Conservation (phyloP, 2,329 filamentous ascomycete genomes). For the Fusarium decemcellulare region DNA sequence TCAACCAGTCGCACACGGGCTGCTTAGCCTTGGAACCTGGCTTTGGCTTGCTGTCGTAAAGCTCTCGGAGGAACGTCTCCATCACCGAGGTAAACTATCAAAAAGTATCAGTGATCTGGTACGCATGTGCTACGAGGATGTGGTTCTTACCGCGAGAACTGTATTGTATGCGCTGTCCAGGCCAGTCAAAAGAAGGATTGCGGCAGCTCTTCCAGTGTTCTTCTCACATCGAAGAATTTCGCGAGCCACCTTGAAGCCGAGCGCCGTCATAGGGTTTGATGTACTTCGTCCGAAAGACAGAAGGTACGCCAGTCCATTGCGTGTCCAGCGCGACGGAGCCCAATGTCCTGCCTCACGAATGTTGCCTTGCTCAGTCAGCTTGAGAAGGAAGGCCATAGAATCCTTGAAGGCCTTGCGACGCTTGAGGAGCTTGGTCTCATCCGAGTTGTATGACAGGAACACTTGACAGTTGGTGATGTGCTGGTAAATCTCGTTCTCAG, state of each 20-base stretch:
- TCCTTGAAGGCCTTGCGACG: constrained; percentile 37
- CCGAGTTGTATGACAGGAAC: constrained; percentile 41
- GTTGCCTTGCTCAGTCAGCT: constrained; percentile 24
- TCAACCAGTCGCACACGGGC: not conserved
- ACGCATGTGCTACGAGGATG: not conserved
- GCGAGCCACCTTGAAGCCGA: constrained; percentile 28
- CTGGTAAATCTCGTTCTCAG: constrained; percentile 44
- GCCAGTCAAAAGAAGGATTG: constrained; percentile 32
- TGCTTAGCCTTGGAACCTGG: not conserved
- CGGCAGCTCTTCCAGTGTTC: constrained; percentile 21
- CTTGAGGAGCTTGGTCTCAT: constrained; percentile 43
- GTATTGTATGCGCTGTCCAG: constrained; percentile 36
- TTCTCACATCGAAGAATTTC: constrained; percentile 22
- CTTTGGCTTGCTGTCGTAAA: not conserved
- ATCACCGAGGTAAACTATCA: constrained; percentile 31
- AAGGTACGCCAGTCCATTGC: not conserved
- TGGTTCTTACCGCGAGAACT: constrained; percentile 24
- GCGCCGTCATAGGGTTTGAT: constrained; percentile 31
- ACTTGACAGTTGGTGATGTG: constrained; percentile 46
- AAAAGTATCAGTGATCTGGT: not conserved
- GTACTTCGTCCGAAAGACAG: not conserved
- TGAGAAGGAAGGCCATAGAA: constrained; percentile 32
- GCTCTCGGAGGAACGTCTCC: constrained; percentile 13
- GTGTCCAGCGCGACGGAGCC: not conserved
- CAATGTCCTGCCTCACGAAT: constrained; percentile 33